Evolutionary conservation across 2,329 filamentous ascomycete genomes (phyloP).

Genomic region (Sodiomyces alkalinus): DNA sequence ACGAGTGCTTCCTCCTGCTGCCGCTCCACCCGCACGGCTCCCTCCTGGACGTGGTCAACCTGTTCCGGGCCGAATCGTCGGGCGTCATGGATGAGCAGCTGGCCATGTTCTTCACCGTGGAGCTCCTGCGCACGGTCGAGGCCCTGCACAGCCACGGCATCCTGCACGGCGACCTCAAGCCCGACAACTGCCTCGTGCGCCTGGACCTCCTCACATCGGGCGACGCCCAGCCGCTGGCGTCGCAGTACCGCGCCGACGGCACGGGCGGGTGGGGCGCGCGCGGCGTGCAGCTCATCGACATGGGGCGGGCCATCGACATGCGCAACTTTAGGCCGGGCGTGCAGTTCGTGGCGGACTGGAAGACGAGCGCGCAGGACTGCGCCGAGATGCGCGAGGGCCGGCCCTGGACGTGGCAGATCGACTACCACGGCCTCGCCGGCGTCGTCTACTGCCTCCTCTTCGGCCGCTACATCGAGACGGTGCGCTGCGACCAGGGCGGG

Average conservation of each 20-base stretch:
- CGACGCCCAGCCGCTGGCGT: slow-evolving; percentile 30
- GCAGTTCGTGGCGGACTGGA: slow-evolving; percentile 92
- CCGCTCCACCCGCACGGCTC: slow-evolving; percentile 84
- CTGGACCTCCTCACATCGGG: slow-evolving; percentile 36
- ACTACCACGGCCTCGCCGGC: slow-evolving; percentile 86
- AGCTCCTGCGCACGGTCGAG: slow-evolving; percentile 82
- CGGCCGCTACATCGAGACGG: slow-evolving; percentile 84
- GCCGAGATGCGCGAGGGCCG: slow-evolving; percentile 88
- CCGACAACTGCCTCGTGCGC: slow-evolving; percentile 86
- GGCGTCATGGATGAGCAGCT: slow-evolving; percentile 78
- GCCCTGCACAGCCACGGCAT: slow-evolving; percentile 65
- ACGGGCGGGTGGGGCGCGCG: slow-evolving; percentile 63
- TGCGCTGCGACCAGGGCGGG: slow-evolving; percentile 36
- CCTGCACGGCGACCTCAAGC: slow-evolving; percentile 87
- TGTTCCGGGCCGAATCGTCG: slow-evolving; percentile 55
- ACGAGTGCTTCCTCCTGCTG: slow-evolving; percentile 81
- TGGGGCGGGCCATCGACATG: slow-evolving; percentile 91
- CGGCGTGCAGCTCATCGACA: slow-evolving; percentile 81
- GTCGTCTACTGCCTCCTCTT: slow-evolving; percentile 82
- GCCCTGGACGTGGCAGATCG: slow-evolving; percentile 95
- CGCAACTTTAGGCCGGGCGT: slow-evolving; percentile 61
- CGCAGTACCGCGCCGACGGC: slow-evolving; percentile 60
- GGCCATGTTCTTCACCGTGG: slow-evolving; percentile 90
- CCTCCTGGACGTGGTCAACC: slow-evolving; percentile 85
- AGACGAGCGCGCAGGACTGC: slow-evolving; percentile 74